Conservation (phyloP, 2,329 filamentous ascomycete genomes). For the Trichoderma aggressivum region DNA sequence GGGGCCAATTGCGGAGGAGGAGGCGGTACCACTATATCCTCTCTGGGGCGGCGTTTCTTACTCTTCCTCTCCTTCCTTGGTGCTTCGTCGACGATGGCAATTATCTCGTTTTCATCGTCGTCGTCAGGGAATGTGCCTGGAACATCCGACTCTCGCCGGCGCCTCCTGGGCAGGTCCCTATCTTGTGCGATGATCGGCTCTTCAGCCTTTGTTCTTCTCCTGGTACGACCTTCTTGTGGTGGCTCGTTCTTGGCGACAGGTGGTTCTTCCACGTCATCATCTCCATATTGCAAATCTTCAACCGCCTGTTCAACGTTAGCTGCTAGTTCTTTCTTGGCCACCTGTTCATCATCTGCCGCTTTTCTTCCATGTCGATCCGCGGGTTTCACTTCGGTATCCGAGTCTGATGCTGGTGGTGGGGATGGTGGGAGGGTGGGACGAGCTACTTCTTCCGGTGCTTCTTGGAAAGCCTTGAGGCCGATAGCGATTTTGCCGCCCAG, state of each 20-base stretch:
- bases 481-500: conserved; percentile 53
- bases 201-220: not conserved
- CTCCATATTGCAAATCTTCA: conserved; percentile 24
- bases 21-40: conserved; percentile 20
- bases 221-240: not conserved
- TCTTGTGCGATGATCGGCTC: not conserved
- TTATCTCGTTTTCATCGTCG: conserved; percentile 47
- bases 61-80: conserved; percentile 36
- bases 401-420: conserved; percentile 35
- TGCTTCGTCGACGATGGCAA: conserved; percentile 51
- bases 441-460: conserved; percentile 38
- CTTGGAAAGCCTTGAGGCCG: conserved; percentile 55
- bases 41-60: conserved; percentile 35
- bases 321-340: conserved; percentile 26
- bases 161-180: conserved; percentile 32
- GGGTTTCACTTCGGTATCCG: conserved; percentile 23
- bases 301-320: conserved; percentile 24
- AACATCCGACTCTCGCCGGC: conserved; percentile 23
- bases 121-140: conserved; percentile 57
- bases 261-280: not conserved
- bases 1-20: conserved; percentile 36
- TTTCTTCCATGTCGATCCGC: conserved; percentile 16
- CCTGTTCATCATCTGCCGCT: conserved; percentile 20
- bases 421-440: conserved; percentile 36
- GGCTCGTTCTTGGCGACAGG: not conserved